Evolutionary conservation across 139 green algal species (phyloP), one percentile per base, ranked within the genome.

Genomic region (Coelastrella sp.): DNA sequence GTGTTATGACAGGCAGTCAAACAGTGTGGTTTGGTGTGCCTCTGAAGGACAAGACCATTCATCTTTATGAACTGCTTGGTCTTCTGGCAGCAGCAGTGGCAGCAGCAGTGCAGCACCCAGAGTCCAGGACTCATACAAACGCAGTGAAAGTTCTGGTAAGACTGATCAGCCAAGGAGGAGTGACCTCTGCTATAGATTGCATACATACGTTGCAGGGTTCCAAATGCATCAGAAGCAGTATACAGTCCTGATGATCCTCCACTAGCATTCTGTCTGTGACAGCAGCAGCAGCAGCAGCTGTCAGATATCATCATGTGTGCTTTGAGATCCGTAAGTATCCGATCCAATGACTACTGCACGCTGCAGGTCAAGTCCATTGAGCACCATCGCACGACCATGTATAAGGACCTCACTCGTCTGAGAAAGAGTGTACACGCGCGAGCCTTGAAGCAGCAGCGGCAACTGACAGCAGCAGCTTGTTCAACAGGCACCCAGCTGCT

Each of bases 291-390:
- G n/a, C n/a, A n/a, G n/a, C n/a, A n/a, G n/a, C n/a, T n/a, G n/a
- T n/a, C n/a, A n/a, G n/a, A n/a, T n/a, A n/a, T n/a, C n/a, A n/a
- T n/a, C n/a, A n/a, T n/a, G n/a, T n/a, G n/a, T 74, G 66, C 34
- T 50, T 30, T 25, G 23, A 43, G 23, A 59, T 38, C 19, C 25
- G 48, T 67, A 11, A 17, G 3, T 9, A 32, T 13, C 15, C 27
- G 1, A 9, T 66, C 13, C 67, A 57, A 37, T 37, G 51, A n/a
- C 37, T 69, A 8, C 30, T 69, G 23, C 30, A 66, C 40, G 48
- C 73, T 69, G 48, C 73, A 81, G 73, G 38, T 81, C 19, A 27
- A 53, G 8, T 37, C 17, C 1, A 34, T 81, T 21, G 73, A 81
- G 73, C 73, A 40, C 7, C 73, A 81, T 0, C 73, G 73, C 11